Percentiles rank a stretch among this genome's conserved stretches.
Conservation (phyloP, 352 stramenopile genomes). For the Globisporangium emineosum region DNA sequence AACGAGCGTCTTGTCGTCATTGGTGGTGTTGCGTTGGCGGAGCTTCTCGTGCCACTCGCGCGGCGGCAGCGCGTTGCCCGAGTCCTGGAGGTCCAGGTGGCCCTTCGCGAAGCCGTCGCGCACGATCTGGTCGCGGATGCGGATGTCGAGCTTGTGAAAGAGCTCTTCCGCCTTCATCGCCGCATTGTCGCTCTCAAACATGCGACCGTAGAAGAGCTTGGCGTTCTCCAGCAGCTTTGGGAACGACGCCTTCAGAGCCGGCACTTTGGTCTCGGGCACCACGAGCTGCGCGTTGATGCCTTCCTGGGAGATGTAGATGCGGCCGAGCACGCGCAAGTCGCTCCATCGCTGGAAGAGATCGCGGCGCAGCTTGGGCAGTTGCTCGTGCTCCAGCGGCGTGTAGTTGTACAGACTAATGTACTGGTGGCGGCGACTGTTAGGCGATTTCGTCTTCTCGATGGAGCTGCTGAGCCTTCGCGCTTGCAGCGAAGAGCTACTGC, state of each 20-base stretch:
- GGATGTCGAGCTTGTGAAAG: slow-evolving; percentile 75
- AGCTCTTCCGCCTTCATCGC: slow-evolving; percentile 1
- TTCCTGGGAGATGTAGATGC: slow-evolving; percentile 92
- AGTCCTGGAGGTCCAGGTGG: slow-evolving; percentile 26
- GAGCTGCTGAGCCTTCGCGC: neutral
- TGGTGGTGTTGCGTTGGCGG: slow-evolving; percentile 19
- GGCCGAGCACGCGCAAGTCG: slow-evolving; percentile 42
- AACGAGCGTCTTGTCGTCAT: slow-evolving; percentile 21
- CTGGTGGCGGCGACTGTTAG: slow-evolving; percentile 11
- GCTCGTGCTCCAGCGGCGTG: slow-evolving; percentile 21
- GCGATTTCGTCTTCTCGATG: neutral
- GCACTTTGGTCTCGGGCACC: slow-evolving; percentile 63
- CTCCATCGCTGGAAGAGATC: slow-evolving; percentile 39
- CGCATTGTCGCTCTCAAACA: neutral
- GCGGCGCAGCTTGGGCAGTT: slow-evolving; percentile 31
- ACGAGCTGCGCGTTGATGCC: slow-evolving; percentile 93
- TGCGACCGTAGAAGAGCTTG: slow-evolving; percentile 10
- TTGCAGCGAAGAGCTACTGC: neutral
- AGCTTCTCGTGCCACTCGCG: slow-evolving; percentile 38
- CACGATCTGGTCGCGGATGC: slow-evolving; percentile 89
- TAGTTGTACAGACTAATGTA: slow-evolving; percentile 53
- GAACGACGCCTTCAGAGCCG: slow-evolving; percentile 43
- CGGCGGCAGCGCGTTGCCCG: slow-evolving; percentile 23
- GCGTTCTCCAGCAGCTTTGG: slow-evolving; percentile 1
- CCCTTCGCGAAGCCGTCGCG: slow-evolving; percentile 73